Conservation (phyloP, 768 basidiomycete species). For the Boletus reticulatus region DNA sequence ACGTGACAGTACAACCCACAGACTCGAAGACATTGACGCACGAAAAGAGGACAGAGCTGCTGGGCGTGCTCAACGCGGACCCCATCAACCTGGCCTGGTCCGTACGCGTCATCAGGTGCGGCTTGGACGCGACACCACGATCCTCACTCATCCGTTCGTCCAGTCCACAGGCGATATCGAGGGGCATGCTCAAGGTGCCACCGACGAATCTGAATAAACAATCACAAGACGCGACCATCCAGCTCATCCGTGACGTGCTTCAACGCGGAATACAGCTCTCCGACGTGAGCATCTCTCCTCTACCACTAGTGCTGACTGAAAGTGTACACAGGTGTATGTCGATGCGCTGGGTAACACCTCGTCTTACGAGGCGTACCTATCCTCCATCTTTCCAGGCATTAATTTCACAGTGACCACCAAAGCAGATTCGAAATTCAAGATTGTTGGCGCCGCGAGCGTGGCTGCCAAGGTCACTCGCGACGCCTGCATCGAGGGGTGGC, state of each 20-base stretch:
- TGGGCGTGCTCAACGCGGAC: conserved; percentile 68
- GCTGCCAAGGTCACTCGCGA: conserved; percentile 97
- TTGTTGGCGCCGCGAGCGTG: conserved; percentile 97
- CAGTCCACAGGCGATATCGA: conserved; percentile 90
- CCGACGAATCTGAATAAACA: conserved; percentile 87
- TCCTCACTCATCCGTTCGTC: conserved; percentile 3
- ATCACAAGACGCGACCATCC: conserved; percentile 85
- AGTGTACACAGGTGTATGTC: conserved; percentile 71
- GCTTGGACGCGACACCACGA: background rate
- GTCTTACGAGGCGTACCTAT: conserved; percentile 83
- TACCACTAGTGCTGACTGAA: background rate
- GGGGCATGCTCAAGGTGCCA: conserved; percentile 83
- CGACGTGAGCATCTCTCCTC: conserved; percentile 47
- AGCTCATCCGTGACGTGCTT: conserved; percentile 84
- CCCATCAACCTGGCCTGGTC: conserved; percentile 77
- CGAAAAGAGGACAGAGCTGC: conserved; percentile 60
- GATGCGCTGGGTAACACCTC: conserved; percentile 90
- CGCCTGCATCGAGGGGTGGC: conserved; percentile 84
- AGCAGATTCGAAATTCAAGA: conserved; percentile 95
- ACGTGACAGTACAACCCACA: conserved; percentile 28
- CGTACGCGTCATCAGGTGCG: conserved; percentile 70
- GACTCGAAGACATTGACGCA: conserved; percentile 91
- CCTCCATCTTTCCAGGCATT: conserved; percentile 78
- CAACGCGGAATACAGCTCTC: conserved; percentile 75
- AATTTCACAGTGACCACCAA: conserved; percentile 87